Base-by-base conservation (phyloP, 768 basidiomycete genomes). In the Agrocybe pediades region DNA sequence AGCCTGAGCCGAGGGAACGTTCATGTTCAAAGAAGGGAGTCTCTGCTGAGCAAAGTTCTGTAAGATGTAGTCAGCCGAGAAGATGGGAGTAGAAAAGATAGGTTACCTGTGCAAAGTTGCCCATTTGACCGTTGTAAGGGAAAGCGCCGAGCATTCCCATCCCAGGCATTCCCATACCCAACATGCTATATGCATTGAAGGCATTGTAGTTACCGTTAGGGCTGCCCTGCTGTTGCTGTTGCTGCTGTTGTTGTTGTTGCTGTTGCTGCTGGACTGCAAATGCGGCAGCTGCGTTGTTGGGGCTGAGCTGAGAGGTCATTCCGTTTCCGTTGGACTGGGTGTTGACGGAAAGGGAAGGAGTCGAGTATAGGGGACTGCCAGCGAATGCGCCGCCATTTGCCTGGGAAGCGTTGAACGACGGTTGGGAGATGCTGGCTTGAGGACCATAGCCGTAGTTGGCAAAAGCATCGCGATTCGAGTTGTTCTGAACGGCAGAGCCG, bases 401-500 rank as follows among this genome's bases (percentile, higher is more conserved):
- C 40, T 79, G 73, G 24, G 79, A 79, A 66, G 70, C 75, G 62
- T 64, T 77, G 68, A 80, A 86, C 17, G 75, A 75, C 40, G 75
- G 73, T 61, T 87, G 87, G 47, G 78, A 68, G 56, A 85, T 81
- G 68, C 72, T 82, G 26, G 87, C 85, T 61, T 88, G 85, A 16
- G 87, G 85, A 19, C 89, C 90, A 64, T 92, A 93, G 58, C 91
- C 91, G 63, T 92, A 92, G 78, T 92, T 92, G 55, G 89, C 88
- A 66, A 89, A 92, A 20, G 85, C 82, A 67, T 90, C 87, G 44
- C 85, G 81, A 52, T 79, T 69, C 49, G 79, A 74, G 62, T 64
- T 65, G 53, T 56, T 67, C 51, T 66, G 65, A 46, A 69, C 53
- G 41, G 70, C 67, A 16, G 69, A 51, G 51, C 65, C 71, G 39